A percentile compares a stretch with the other conserved stretches of the same genome.
Evolutionary conservation across 768 basidiomycete species (phyloP).

Genomic region (Suillus placidus): DNA sequence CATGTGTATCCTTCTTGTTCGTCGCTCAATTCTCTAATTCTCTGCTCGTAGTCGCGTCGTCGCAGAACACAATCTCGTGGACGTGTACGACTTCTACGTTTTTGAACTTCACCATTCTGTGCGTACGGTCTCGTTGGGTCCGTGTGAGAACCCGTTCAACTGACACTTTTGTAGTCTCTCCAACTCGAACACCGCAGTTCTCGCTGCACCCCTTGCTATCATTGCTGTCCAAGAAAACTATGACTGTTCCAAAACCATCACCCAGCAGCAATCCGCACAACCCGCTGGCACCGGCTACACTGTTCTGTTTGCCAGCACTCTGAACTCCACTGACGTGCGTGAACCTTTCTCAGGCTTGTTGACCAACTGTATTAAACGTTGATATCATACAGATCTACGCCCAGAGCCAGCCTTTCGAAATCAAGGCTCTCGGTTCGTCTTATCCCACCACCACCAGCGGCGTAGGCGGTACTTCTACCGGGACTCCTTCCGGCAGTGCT

Average conservation of each 20-base stretch:
- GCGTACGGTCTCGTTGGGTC: constrained; percentile 29
- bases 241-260: constrained; percentile 60
- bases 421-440: constrained; percentile 56
- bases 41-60: constrained; percentile 50
- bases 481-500: constrained; percentile 26
- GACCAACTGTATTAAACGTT: background rate
- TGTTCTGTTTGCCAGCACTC: constrained; percentile 49
- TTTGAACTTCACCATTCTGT: constrained; percentile 55
- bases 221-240: constrained; percentile 56
- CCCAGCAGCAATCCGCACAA: constrained; percentile 45
- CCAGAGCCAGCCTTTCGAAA: constrained; percentile 55
- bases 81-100: constrained; percentile 47
- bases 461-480: constrained; percentile 31
- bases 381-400: constrained; percentile 53
- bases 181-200: constrained; percentile 45
- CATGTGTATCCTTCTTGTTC: background rate
- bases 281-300: constrained; percentile 50
- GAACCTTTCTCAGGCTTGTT: constrained; percentile 24
- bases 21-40: background rate
- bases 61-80: constrained; percentile 63
- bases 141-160: constrained; percentile 15
- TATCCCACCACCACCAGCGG: constrained; percentile 46
- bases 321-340: constrained; percentile 55
- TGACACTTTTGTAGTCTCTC: constrained; percentile 39
- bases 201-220: constrained; percentile 40